Evolutionary conservation across 495 filamentous ascomycete species (phyloP).

Genomic region (Cladorrhinum samala): DNA sequence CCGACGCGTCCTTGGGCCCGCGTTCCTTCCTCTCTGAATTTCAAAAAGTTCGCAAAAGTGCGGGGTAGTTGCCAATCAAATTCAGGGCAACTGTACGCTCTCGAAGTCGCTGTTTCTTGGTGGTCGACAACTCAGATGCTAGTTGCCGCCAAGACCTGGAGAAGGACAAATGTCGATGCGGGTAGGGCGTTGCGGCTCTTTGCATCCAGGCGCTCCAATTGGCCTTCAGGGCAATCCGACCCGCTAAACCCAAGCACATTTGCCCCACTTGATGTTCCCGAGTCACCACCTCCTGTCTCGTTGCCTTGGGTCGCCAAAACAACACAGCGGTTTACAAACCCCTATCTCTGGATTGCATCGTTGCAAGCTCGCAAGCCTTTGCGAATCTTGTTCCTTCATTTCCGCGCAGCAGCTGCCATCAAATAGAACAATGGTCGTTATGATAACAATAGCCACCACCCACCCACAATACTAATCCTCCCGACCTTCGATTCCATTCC

Average conservation of each 20-base stretch:
- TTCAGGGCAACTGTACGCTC: too few species aligned
- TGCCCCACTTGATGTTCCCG: neutral
- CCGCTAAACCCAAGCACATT: neutral
- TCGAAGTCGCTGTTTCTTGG: too few species aligned
- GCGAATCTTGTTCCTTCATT: neutral
- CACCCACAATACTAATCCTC: neutral
- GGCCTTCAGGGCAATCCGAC: neutral
- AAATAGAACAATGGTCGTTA: neutral
- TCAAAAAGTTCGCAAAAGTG: too few species aligned
- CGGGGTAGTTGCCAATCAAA: too few species aligned
- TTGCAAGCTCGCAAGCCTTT: too few species aligned
- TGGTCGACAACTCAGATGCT: neutral
- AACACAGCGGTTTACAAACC: neutral
- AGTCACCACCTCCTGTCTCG: neutral
- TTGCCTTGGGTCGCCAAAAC: neutral
- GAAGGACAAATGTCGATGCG: neutral
- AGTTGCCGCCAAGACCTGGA: neutral
- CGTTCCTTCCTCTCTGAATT: too few species aligned
- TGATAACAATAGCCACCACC: too few species aligned
- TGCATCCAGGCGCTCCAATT: neutral
- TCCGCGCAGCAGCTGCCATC: too few species aligned
- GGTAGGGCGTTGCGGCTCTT: neutral
- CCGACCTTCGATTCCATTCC: neutral
- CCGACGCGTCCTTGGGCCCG: too few species aligned
- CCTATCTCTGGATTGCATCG: too few species aligned